Conservation (phyloP, 345 rosid genomes). For the Ceriops zippeliana region DNA sequence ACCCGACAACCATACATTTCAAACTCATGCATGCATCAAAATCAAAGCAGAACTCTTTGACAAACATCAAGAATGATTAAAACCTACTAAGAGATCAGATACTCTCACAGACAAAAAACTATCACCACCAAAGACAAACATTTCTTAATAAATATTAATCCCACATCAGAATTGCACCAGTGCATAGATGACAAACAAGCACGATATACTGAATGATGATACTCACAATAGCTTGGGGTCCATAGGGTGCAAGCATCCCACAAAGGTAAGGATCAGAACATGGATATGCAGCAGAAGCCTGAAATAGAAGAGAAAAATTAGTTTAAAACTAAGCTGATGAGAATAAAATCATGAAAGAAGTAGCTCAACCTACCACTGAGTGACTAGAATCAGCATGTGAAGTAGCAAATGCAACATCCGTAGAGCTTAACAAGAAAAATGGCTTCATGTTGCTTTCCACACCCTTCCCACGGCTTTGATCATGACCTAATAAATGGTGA, state of each 20-base stretch:
- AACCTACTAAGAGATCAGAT: neutral
- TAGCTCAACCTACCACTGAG: constrained; percentile 27
- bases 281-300: constrained; percentile 29
- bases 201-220: neutral
- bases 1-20: too few relatives aligned
- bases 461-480: constrained; percentile 33
- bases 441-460: constrained; percentile 36
- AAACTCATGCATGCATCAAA: too few relatives aligned
- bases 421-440: constrained; percentile 22
- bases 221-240: constrained; percentile 47
- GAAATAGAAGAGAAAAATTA: constrained; percentile 19
- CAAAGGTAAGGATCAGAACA: constrained; percentile 34
- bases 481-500: constrained; percentile 25
- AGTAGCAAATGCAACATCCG: constrained; percentile 23
- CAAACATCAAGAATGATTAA: neutral
- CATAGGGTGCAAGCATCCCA: constrained; percentile 38
- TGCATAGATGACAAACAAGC: neutral
- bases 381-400: constrained; percentile 25
- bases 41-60: too few relatives aligned
- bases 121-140: neutral
- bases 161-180: neutral
- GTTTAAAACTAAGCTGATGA: constrained; percentile 5
- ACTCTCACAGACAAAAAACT: neutral
- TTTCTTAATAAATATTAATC: too few relatives aligned
- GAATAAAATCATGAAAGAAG: neutral